Evolutionary conservation across 1,284 basidiomycete genomes (phyloP).

Genomic region (Leccinum pachyderme): DNA sequence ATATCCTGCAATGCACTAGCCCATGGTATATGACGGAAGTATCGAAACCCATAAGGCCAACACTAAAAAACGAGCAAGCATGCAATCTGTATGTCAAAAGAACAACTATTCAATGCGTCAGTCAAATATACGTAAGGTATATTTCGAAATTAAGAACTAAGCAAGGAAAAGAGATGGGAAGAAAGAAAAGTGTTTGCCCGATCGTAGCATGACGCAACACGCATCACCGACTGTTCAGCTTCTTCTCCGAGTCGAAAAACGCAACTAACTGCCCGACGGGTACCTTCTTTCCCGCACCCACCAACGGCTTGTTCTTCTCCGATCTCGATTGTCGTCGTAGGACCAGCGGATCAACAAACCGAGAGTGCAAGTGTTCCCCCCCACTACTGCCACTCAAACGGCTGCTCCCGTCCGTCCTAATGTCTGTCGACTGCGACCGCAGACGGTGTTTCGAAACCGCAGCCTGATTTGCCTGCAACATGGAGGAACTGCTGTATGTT

Average conservation of each 20-base stretch:
- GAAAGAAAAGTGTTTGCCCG: background rate
- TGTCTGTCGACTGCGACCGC: slow-evolving; percentile 33
- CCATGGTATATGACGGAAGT: background rate
- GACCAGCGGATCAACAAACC: slow-evolving; percentile 72
- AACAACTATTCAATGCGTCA: background rate
- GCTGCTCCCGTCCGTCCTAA: slow-evolving; percentile 16
- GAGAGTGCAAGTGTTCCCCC: slow-evolving; percentile 16
- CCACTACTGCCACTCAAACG: background rate
- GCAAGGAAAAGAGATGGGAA: background rate
- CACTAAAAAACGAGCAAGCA: background rate
- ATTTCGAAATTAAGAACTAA: background rate
- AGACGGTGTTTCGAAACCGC: slow-evolving; percentile 20
- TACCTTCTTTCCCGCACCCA: slow-evolving; percentile 51
- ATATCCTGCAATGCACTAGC: background rate
- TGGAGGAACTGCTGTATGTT: slow-evolving; percentile 38
- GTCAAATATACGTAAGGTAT: background rate
- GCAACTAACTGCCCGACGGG: slow-evolving; percentile 76
- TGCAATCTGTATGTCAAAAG: background rate
- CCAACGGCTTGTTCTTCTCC: slow-evolving; percentile 34
- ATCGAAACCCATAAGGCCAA: background rate
- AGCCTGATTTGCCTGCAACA: slow-evolving; percentile 30
- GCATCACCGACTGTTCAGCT: slow-evolving; percentile 10
- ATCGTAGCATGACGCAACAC: background rate
- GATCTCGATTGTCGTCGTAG: slow-evolving; percentile 61
- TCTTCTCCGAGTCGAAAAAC: slow-evolving; percentile 71